Base-by-base conservation (phyloP, 345 rosid genomes). In the Hevea brasiliensis region DNA sequence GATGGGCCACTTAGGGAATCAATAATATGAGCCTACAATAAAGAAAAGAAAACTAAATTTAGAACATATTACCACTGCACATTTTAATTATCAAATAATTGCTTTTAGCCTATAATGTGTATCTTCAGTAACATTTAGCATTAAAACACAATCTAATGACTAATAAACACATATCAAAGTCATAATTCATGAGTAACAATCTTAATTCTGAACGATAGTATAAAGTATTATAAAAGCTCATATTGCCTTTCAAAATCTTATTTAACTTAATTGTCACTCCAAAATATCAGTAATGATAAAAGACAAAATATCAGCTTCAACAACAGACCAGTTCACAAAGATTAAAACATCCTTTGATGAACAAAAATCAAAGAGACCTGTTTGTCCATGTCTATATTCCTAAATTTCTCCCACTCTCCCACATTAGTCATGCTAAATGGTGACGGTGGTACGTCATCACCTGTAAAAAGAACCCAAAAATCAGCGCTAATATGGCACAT, bases 381-480 rank as follows among this genome's bases (percentile, higher is more conserved):
- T 83, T 89, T 90, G 84, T 94, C 98, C 98, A 94, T 94, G 86
- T 94, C 98, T 82, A 94, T 90, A 84, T 74, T 90, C 87, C 98
- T 88, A 76, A 92, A 83, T 60, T 82, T 90, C 84, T 92, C 98
- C 98, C 98, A 94, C 73, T 90, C 98, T 71, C 78, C 89, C 77
- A 81, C 76, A 75, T 80, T 87, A 65, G 92, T 77, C 91, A 87
- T 82, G 85, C 81, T 83, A 85, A 94, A 94, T 66, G 97, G 78
- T 62, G 98, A 94, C 20, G 85, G 86, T 54, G 96, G 98, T 10
- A 87, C 91, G 44, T 82, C 89, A 77, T 92, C 97, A 62, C 98
- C 98, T 94, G 87, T 75, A 67, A 82, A 64, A 50, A 47, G 72
- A 73, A 23, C 35, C 63, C 59, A 70, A 66, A 47, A 67, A 71